These are phyloP conservation scores for Podospora pseudopauciseta DNA, from an alignment of 495 filamentous ascomycete genomes.

Conservation along the genomic window DNA sequence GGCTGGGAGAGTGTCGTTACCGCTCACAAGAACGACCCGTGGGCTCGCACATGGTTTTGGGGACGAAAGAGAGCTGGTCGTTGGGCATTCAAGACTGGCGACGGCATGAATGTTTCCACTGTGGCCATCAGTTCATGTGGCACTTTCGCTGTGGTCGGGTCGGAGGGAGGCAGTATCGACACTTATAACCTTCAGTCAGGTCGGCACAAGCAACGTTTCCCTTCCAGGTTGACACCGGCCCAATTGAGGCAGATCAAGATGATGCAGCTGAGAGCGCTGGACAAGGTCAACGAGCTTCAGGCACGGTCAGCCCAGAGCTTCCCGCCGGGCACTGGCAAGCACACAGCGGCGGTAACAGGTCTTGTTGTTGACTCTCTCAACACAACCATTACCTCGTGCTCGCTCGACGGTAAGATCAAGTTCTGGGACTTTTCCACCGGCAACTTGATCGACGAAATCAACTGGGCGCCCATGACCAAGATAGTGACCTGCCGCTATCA, in stretches of 20 bases:
- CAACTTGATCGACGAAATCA: conserved; percentile 70
- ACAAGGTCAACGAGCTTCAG: conserved; percentile 48
- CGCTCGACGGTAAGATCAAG: conserved; percentile 91
- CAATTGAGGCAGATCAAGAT: conserved; percentile 61
- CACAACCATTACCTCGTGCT: conserved; percentile 74
- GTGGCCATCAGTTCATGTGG: conserved; percentile 88
- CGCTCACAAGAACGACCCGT: conserved; percentile 81
- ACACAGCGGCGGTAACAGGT: conserved; percentile 80
- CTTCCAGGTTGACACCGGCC: conserved; percentile 60
- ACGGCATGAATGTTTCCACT: conserved; percentile 78
- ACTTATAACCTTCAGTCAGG: conserved; percentile 98
- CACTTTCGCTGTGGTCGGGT: conserved; percentile 90
- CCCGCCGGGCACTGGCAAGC: conserved; percentile 55
- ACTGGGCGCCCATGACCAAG: conserved; percentile 79
- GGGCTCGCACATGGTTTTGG: conserved; percentile 96
- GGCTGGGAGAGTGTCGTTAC: conserved; percentile 98
- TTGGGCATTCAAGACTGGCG: conserved; percentile 86
- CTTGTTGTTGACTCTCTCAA: conserved; percentile 82
- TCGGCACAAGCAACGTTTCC: conserved; percentile 77
- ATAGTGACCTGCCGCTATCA: conserved; percentile 76
- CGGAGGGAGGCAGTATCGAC: conserved; percentile 73
- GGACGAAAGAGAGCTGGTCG: conserved; percentile 86
- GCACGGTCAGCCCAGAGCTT: conserved; percentile 38
- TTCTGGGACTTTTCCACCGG: conserved; percentile 94
- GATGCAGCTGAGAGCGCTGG: conserved; percentile 47